Evolutionary conservation across 352 stramenopile genomes (phyloP), one percentile per base, ranked within the genome.

Genomic region (Peronospora farinosa): DNA sequence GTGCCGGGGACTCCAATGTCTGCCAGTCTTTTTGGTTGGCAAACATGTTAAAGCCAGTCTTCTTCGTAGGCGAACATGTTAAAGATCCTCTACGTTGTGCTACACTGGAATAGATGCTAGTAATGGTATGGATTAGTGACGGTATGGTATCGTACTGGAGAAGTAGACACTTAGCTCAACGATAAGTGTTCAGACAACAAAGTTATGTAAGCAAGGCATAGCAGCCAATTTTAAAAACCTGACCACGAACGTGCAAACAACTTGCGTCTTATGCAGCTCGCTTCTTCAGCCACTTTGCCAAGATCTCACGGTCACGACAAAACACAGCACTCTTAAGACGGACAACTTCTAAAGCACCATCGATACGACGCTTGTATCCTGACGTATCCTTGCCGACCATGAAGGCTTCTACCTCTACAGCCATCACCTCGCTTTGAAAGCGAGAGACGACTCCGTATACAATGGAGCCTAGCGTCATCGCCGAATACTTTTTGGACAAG

Each of bases 51-150:
- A 27, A 27, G 23, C n/a, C n/a, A n/a, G n/a, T n/a, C n/a, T n/a
- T n/a, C n/a, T n/a, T n/a, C n/a, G n/a, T n/a, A n/a, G n/a, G n/a
- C n/a, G 2, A 57, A 47, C 23, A 88, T 58, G n/a, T 84, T 5
- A 4, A 27, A 27, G 23, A 27, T 27, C 5, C 23, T 27, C 23
- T 27, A 95, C 0, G 84, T 96, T 1, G 88, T 96, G 23, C 6
- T 87, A 96, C 37, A 98, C 95, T 56, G 97, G 90, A 54, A 96
- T 97, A 54, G 96, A 82, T 9, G 82, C 80, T 5, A 88, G 51
- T 67, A 96, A 45, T 4, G 58, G 63, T 1, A 96, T 79, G 61
- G 3, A 3, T 3, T 21, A 27, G 23, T 27, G 23, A 27, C 6
- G 23, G 23, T 27, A 27, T 5, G 23, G 23, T 27, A 27, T 27